These are phyloP conservation scores for Euphrasia confusa DNA, from an alignment of 257 asterid genomes.

Conservation along the genomic window DNA sequence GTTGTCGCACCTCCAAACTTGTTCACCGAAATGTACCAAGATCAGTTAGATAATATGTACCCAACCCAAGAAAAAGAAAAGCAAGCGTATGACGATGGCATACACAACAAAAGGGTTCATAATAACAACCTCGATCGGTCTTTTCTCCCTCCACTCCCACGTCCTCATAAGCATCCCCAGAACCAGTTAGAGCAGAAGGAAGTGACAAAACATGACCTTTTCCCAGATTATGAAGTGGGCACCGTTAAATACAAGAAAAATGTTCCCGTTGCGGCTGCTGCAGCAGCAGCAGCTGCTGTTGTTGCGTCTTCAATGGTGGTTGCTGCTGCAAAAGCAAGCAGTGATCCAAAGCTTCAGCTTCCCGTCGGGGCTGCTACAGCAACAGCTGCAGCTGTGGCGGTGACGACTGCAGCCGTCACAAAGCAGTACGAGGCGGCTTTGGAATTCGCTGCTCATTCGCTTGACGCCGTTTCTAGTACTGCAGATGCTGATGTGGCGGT, in stretches of 20 bases:
- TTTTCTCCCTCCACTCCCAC: slow-evolving; percentile 78
- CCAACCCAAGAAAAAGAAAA: slow-evolving; percentile 38
- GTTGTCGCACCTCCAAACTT: slow-evolving; percentile 91
- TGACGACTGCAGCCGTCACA: slow-evolving; percentile 87
- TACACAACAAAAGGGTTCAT: slow-evolving; percentile 28
- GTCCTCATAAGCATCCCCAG: slow-evolving; percentile 27
- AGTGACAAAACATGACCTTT: slow-evolving; percentile 29
- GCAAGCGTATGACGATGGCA: slow-evolving; percentile 31
- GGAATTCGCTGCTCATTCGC: slow-evolving; percentile 46
- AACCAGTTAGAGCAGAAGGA: no score
- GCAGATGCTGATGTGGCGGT: slow-evolving; percentile 37
- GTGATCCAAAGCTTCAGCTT: slow-evolving; percentile 55
- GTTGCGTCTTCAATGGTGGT: slow-evolving; percentile 95
- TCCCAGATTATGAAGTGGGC: slow-evolving; percentile 39
- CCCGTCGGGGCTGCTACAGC: slow-evolving; percentile 74
- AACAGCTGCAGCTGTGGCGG: slow-evolving; percentile 24
- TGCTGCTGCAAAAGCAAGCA: slow-evolving; percentile 58
- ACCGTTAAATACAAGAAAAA: slow-evolving; percentile 39
- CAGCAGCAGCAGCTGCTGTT: slow-evolving; percentile 86
- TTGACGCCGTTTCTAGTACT: slow-evolving; percentile 38
- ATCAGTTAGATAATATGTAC: slow-evolving; percentile 37
- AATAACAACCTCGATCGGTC: slow-evolving; percentile 33
- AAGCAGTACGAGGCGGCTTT: slow-evolving; percentile 61
- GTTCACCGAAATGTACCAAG: slow-evolving; percentile 67
- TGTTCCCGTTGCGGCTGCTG: slow-evolving; percentile 84